Base-by-base conservation (phyloP, 495 filamentous ascomycete genomes). In the Penicillium roqueforti region DNA sequence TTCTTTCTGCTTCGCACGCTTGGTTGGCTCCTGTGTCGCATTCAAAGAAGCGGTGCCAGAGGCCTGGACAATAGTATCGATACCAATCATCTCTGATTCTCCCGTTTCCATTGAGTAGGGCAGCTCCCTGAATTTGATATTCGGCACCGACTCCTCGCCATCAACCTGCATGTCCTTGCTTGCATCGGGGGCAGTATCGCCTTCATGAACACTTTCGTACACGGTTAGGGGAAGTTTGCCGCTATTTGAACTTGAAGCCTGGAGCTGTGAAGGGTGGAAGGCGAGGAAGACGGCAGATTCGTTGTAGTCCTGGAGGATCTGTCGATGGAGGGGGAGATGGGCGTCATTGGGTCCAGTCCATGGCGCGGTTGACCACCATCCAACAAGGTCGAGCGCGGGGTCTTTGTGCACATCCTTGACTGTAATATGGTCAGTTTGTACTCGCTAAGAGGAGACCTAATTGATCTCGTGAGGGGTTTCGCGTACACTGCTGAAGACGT, bases 31-130 rank as follows among this genome's bases (percentile, higher is more conserved):
- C n/a, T 58, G 55, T 22, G 32, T 20, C n/a, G 19, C 61, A 46
- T 26, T 53, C 41, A 51, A 37, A 13, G 84, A 81, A 14, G 92
- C 93, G 60, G 89, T 91, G 1, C 85, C 87, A 23, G 85, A 89
- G 22, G 86, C 87, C 43, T 86, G 81, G 1, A 92, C 92, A 26
- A 98, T 87, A 54, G 89, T 92, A 60, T 97, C 89, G 59, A 98
- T 85, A 36, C 85, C 84, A 60, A 99, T 97, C 91, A 97, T 97
- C 74, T 99, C 95, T 7, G 93, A 88, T 68, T 97, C 91, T 14
- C 88, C 89, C 0, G 91, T 97, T 68, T 99, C 93, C 16, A 97
- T 83, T 0, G 84, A 82, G 67, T 92, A 97, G 16, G 86, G 84
- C 28, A 97, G 68, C 65, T 92, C 88, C 22, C 87, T 81, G 73